phyloP scores from a whole-genome alignment of 2,329 filamentous ascomycete species.

The Colletotrichum sp. region DNA sequence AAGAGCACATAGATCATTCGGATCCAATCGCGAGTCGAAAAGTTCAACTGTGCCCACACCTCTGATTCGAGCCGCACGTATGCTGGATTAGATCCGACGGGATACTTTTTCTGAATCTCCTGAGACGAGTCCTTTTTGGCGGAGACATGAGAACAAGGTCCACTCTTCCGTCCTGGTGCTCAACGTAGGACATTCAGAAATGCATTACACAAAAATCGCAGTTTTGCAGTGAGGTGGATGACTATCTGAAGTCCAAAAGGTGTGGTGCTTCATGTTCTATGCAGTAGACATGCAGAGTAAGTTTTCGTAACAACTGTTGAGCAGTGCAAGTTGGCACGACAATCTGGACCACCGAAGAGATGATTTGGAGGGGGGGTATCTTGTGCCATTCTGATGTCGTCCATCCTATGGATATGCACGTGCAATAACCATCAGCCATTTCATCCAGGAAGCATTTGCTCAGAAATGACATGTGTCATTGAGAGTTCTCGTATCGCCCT shows the following conservation, averaged over 20 bases:
- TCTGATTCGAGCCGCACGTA: neutral
- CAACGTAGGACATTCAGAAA: neutral
- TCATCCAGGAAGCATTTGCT: neutral
- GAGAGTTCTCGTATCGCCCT: neutral
- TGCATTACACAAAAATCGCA: neutral
- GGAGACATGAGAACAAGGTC: neutral
- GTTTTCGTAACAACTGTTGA: neutral
- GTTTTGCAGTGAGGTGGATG: rapidly evolving
- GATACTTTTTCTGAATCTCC: neutral
- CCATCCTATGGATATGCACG: neutral
- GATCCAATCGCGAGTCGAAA: neutral
- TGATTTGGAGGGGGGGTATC: neutral
- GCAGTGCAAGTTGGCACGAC: neutral
- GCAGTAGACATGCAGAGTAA: neutral
- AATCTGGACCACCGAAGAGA: neutral
- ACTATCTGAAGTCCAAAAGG: neutral
- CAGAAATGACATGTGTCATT: neutral
- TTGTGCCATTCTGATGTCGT: neutral
- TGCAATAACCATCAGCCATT: neutral
- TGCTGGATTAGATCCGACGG: neutral
- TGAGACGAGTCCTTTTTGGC: neutral
- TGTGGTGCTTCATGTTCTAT: neutral
- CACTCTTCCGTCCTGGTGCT: neutral
- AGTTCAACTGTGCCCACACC: neutral
- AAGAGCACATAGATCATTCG: neutral